These are phyloP conservation scores for Sarocladium oryzae DNA, from an alignment of 2,329 filamentous ascomycete genomes.

Conservation along the genomic window DNA sequence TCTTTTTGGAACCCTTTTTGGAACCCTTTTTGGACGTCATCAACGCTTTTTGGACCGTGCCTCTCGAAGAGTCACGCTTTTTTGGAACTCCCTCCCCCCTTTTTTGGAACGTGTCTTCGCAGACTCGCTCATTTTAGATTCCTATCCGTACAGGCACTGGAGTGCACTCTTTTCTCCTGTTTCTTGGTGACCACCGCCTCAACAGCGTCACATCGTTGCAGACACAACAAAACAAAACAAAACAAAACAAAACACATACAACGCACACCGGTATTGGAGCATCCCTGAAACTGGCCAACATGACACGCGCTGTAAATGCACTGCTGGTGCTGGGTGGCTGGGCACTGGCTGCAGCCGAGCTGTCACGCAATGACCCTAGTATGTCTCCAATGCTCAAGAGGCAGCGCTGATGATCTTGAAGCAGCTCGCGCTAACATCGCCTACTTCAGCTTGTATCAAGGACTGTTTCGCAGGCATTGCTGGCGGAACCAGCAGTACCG, in stretches of 20 bases:
- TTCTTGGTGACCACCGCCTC: constrained; percentile 27
- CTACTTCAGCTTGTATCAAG: neutral
- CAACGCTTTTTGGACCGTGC: too few relatives aligned
- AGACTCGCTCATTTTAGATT: constrained; percentile 24
- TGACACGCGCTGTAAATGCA: neutral
- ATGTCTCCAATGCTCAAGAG: neutral
- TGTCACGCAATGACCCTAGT: neutral
- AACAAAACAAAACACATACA: neutral
- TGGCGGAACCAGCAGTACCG: neutral
- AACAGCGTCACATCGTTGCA: constrained; percentile 20
- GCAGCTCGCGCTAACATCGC: neutral
- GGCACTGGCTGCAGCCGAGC: neutral
- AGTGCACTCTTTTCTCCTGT: constrained; percentile 12
- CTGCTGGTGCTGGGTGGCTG: neutral
- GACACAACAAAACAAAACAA: neutral
- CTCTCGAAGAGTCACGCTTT: too few relatives aligned
- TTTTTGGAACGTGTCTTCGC: constrained; percentile 19
- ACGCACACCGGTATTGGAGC: neutral
- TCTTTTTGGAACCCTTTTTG: too few relatives aligned
- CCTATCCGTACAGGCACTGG: neutral
- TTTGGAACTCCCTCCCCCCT: constrained; percentile 18
- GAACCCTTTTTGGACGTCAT: too few relatives aligned
- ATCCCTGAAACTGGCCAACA: neutral
- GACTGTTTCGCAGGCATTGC: neutral
- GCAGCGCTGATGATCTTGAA: too few relatives aligned